A percentile compares a stretch with the other conserved stretches of the same genome.
These are phyloP conservation scores for Penicillium sclerotigenum DNA, from an alignment of 2,329 filamentous ascomycete species.

Conservation along the genomic window DNA sequence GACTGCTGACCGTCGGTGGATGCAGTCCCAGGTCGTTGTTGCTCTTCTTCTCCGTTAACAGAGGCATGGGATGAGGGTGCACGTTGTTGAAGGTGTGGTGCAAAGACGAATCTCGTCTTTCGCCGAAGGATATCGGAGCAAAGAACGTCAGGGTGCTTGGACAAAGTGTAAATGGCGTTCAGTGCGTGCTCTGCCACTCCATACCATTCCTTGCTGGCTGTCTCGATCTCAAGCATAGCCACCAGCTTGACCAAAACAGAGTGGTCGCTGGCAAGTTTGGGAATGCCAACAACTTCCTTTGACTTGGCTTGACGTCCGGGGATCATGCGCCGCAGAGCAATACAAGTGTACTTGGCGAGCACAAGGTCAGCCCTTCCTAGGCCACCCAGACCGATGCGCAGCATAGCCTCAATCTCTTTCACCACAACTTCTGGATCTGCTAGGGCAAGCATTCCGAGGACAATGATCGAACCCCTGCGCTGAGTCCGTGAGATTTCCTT, in stretches of 20 bases:
- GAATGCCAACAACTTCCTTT: constrained; percentile 56
- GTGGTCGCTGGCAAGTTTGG: constrained; percentile 86
- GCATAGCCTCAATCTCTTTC: constrained; percentile 90
- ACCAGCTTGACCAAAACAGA: constrained; percentile 78
- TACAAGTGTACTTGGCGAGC: constrained; percentile 91
- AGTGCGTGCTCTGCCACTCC: constrained; percentile 95
- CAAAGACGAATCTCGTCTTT: constrained; percentile 81
- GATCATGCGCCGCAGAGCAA: constrained; percentile 87
- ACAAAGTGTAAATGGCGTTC: constrained; percentile 88
- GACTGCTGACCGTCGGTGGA: constrained; percentile 36
- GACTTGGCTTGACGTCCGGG: constrained; percentile 79
- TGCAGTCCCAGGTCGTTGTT: constrained; percentile 35
- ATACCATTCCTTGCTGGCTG: constrained; percentile 90
- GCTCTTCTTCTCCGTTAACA: constrained; percentile 32
- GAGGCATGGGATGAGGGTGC: constrained; percentile 28
- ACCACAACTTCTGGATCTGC: constrained; percentile 91
- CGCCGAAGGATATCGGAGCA: constrained; percentile 87
- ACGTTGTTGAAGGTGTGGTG: constrained; percentile 38
- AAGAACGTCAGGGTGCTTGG: constrained; percentile 88
- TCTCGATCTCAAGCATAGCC: constrained; percentile 78
- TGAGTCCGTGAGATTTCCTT: constrained; percentile 90
- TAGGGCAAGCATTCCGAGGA: constrained; percentile 91
- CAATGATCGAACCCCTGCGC: constrained; percentile 88
- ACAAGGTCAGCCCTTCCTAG: constrained; percentile 79
- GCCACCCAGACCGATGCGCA: constrained; percentile 80